Base-by-base conservation (phyloP, 2,329 filamentous ascomycete species). In the Septoria linicola region DNA sequence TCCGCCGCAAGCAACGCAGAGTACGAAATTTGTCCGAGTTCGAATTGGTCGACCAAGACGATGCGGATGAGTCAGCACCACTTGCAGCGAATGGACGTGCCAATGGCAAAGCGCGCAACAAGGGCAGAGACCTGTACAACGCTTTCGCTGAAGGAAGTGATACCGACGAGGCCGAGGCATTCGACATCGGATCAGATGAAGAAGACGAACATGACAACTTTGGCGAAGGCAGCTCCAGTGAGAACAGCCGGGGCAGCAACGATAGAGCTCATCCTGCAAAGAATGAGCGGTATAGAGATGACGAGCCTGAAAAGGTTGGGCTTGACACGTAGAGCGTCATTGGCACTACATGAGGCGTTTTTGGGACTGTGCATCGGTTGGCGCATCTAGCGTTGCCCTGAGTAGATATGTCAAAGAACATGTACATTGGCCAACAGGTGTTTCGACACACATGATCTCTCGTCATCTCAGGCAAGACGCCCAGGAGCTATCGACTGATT, bases 91-190 rank as follows among this genome's bases (percentile, higher is more conserved):
- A 37, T n/a, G 51, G 35, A 13, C 19, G 35, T 70, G 76, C 73
- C 14, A 39, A 34, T 3, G 51, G 51, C 5, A 74, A 76, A 51
- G 77, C 80, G 59, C 61, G 78, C 71, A 68, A 76, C 59, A 76
- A 89, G 16, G 93, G 89, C 2, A 90, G 92, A 21, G 92, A 97
- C 73, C 74, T 99, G 37, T 99, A 99, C 69, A 93, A 99, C 75
- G 93, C 93, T 3, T 99, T 99, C 77, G 93, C 93, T 0, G 91
- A 89, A 13, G 92, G 90, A 45, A 92, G 92, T 51, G 91, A 93
- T 51, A 32, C 17, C 1, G 87, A 89, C 49, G 84, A 87, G 60
- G 66, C 62, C 44, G 72, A 66, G 17, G 41, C 53, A 10, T 62
- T 63, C 48, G 60, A 50, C 4, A 25, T 63, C 37, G 61, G 53